Conservation (phyloP, 2,329 filamentous ascomycete genomes). For the Phialophora tarda region DNA sequence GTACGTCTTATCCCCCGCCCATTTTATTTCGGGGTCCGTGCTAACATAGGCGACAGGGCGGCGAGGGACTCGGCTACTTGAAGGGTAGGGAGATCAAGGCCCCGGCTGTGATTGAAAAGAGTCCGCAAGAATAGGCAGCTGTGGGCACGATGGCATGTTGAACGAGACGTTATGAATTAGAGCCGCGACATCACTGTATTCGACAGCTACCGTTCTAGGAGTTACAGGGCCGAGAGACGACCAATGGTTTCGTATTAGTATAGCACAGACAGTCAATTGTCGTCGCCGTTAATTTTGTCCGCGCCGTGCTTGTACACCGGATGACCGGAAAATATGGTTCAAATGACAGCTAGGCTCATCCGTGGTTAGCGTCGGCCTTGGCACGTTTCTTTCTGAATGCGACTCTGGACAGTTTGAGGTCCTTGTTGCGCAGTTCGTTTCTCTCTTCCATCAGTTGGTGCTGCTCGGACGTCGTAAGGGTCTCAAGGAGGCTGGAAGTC, state of each 20-base stretch:
- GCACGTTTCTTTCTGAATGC: conserved; percentile 16
- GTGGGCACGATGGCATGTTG: not conserved
- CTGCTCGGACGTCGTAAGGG: conserved; percentile 34
- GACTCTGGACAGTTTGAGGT: conserved; percentile 17
- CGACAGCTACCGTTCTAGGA: not conserved
- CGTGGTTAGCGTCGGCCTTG: conserved; percentile 12
- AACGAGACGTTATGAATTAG: conserved; percentile 5
- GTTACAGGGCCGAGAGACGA: not conserved
- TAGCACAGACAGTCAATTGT: not conserved
- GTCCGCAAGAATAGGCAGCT: conserved; percentile 41
- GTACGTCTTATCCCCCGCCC: conserved; percentile 63
- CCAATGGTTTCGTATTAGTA: not conserved
- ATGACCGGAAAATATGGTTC: not conserved
- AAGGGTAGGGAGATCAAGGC: conserved; percentile 65
- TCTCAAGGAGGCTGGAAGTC: conserved; percentile 38
- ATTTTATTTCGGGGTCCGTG: not conserved
- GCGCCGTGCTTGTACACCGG: not conserved
- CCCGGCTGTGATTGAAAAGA: conserved; percentile 68
- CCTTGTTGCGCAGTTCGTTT: conserved; percentile 23
- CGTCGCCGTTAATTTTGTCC: no score
- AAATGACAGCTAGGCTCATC: conserved; percentile 6
- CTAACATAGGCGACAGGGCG: conserved; percentile 52
- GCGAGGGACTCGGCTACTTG: conserved; percentile 68
- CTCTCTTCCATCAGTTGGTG: conserved; percentile 30
- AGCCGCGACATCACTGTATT: conserved; percentile 5